Evolutionary conservation across 2,329 filamentous ascomycete genomes (phyloP).

Genomic region (Colletotrichum lini): DNA sequence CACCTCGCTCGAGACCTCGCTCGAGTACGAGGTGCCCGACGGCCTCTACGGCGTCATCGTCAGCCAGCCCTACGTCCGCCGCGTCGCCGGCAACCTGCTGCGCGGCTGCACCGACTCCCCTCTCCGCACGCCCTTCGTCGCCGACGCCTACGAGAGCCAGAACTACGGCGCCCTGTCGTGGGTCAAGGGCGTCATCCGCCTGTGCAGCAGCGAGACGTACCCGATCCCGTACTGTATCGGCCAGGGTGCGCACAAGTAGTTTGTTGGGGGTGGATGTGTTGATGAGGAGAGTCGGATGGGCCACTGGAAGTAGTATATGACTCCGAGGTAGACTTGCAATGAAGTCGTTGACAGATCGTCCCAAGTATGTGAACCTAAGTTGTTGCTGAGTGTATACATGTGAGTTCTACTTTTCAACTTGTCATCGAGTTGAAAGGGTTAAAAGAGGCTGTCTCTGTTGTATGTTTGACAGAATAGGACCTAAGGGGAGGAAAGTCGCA

Average conservation of each 20-base stretch:
- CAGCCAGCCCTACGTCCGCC: slow-evolving; percentile 53
- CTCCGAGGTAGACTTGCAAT: too few species aligned
- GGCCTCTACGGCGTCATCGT: slow-evolving; percentile 56
- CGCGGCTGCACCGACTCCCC: slow-evolving; percentile 51
- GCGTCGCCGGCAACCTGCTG: slow-evolving; percentile 51
- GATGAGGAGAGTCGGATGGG: too few species aligned
- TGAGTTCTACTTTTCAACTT: too few species aligned
- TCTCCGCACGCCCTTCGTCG: slow-evolving; percentile 48
- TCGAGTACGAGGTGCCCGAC: slow-evolving; percentile 50
- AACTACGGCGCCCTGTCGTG: slow-evolving; percentile 51
- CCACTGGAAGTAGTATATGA: too few species aligned
- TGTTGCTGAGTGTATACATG: too few species aligned
- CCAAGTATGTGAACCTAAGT: too few species aligned
- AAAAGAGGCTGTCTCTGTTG: too few species aligned
- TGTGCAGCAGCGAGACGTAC: slow-evolving; percentile 54
- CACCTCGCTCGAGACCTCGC: slow-evolving; percentile 51
- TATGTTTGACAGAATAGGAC: too few species aligned
- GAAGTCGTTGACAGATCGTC: too few species aligned
- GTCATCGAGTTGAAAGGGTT: too few species aligned
- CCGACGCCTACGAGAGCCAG: slow-evolving; percentile 52
- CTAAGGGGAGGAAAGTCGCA: too few species aligned
- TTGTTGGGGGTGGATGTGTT: too few species aligned
- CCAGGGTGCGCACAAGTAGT: slow-evolving; percentile 44
- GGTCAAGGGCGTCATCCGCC: slow-evolving; percentile 56
- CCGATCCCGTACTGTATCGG: slow-evolving; percentile 56